These are phyloP conservation scores for Chaetomium tenue DNA, from an alignment of 495 filamentous ascomycete genomes.

Conservation along the genomic window DNA sequence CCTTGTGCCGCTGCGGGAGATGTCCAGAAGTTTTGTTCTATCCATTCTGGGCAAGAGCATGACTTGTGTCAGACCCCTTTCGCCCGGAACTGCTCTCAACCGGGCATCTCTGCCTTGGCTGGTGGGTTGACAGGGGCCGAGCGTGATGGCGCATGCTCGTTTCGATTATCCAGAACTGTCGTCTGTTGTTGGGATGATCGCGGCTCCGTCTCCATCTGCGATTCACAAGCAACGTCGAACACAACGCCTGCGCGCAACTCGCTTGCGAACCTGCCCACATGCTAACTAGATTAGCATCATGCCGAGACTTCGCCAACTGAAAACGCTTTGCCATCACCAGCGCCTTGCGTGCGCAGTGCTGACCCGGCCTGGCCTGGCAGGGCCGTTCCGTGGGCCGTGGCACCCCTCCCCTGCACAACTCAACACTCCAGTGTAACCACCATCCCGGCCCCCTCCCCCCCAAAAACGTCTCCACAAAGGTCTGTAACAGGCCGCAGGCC, in stretches of 20 bases:
- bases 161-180: constrained; percentile 23
- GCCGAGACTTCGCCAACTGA: background rate
- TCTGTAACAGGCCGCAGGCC: constrained; percentile 43
- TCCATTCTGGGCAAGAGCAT: constrained; percentile 28
- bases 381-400: constrained; percentile 4
- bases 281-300: background rate
- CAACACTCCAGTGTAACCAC: constrained; percentile 25
- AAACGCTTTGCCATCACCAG: background rate
- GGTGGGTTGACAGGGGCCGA: constrained; percentile 23
- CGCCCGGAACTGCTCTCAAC: constrained; percentile 32
- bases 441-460: constrained; percentile 27
- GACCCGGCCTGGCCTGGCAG: constrained; percentile 2
- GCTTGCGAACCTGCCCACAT: too few species aligned
- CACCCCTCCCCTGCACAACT: constrained; percentile 22
- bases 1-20: constrained; percentile 9
- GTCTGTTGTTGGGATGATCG: constrained; percentile 22
- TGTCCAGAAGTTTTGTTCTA: constrained; percentile 22
- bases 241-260: background rate
- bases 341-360: background rate
- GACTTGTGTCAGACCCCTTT: constrained; percentile 30
- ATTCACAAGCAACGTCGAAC: constrained; percentile 3
- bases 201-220: constrained; percentile 10
- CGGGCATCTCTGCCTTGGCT: constrained; percentile 28
- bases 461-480: constrained; percentile 34
- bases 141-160: constrained; percentile 43